phyloP scores from a whole-genome alignment of 805 yeast genomes.

The Candida rishiriensis region DNA sequence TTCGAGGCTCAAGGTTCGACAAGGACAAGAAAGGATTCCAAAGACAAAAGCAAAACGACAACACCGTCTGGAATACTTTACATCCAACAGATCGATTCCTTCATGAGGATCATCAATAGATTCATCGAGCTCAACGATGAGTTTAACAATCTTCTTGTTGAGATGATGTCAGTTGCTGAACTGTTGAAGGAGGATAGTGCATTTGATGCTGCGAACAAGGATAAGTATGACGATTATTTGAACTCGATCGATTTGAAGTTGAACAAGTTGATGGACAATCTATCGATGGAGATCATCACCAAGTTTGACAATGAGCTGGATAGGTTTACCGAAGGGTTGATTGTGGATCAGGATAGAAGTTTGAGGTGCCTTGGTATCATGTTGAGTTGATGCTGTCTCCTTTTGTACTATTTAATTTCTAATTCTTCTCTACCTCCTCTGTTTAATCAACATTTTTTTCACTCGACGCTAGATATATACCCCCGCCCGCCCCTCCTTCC shows the following conservation, averaged over 20 bases:
- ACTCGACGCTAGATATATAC: too few species aligned
- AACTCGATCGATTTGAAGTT: conserved; percentile 24
- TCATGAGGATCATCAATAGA: conserved; percentile 34
- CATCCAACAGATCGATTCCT: conserved; percentile 36
- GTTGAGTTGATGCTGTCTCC: conserved; percentile 6
- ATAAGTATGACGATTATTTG: conserved; percentile 18
- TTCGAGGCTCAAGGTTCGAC: conserved; percentile 22
- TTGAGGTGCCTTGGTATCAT: conserved; percentile 43
- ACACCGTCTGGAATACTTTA: conserved; percentile 35
- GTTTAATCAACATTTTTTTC: too few species aligned
- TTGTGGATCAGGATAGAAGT: conserved; percentile 45
- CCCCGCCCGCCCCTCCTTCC: too few species aligned
- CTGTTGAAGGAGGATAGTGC: conserved; percentile 13
- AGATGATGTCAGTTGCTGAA: conserved; percentile 29
- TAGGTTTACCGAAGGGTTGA: conserved; percentile 46
- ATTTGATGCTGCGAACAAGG: conserved; percentile 21
- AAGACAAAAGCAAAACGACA: conserved; percentile 20
- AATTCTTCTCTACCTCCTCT: too few species aligned
- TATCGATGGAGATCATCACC: conserved; percentile 36
- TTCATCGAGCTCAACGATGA: conserved; percentile 37
- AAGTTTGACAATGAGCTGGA: conserved; percentile 40
- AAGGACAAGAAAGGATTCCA: conserved; percentile 15
- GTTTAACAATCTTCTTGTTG: conserved; percentile 32
- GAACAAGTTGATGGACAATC: conserved; percentile 34
- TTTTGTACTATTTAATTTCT: too few species aligned